Evolutionary conservation across 2,329 filamentous ascomycete species (phyloP).

Genomic region (Neofusicoccum parvum): DNA sequence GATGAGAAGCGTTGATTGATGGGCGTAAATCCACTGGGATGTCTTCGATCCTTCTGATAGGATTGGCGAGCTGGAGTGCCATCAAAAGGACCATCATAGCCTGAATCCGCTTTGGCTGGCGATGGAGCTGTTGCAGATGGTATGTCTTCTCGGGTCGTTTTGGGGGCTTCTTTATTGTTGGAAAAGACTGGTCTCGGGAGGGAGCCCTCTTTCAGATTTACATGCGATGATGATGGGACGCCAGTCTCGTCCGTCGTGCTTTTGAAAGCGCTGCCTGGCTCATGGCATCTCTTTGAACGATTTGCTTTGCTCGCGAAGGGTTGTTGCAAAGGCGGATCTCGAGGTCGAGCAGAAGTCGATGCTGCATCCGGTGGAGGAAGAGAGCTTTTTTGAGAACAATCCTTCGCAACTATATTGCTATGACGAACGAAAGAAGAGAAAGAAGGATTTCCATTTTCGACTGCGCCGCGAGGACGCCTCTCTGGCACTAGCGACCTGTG

Average conservation of each 20-base stretch:
- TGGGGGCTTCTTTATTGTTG: neutral
- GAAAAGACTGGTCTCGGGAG: neutral
- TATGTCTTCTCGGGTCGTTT: neutral
- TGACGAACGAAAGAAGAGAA: neutral
- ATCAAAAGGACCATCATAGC: neutral
- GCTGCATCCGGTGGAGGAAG: neutral
- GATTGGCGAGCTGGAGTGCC: neutral
- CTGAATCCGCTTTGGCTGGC: neutral
- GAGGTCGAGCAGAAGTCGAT: neutral
- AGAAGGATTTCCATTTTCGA: neutral
- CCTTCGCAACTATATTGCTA: neutral
- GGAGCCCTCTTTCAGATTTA: neutral
- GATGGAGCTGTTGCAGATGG: neutral
- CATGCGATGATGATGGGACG: neutral
- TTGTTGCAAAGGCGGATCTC: neutral
- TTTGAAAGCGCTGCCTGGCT: neutral
- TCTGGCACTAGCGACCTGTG: neutral
- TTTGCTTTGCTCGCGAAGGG: neutral
- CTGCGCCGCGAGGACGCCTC: neutral
- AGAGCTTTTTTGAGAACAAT: neutral
- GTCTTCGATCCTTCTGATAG: neutral
- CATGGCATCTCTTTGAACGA: neutral
- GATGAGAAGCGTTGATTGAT: slow-evolving; percentile 7
- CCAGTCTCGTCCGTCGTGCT: neutral
- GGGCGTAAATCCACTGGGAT: slow-evolving; percentile 1